These are phyloP conservation scores for Pluteus cervinus DNA, from an alignment of 768 basidiomycete species.

Conservation along the genomic window DNA sequence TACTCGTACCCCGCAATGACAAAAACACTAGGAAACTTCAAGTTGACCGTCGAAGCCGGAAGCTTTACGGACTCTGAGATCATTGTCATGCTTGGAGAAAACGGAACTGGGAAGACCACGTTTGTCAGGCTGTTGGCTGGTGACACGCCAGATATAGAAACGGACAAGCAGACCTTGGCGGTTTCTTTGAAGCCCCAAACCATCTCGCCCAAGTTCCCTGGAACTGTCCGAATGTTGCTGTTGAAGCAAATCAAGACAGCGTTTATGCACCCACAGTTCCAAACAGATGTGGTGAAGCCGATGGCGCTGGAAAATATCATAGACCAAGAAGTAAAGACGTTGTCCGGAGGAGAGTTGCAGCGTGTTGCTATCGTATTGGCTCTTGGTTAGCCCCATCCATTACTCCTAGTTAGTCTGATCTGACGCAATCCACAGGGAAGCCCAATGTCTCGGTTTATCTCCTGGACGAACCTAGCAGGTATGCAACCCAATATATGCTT, in stretches of 20 bases:
- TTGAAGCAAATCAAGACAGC: slow-evolving; percentile 91
- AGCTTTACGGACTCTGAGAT: slow-evolving; percentile 99
- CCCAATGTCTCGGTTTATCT: slow-evolving; percentile 85
- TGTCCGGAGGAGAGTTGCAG: slow-evolving; percentile 98
- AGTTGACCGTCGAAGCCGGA: slow-evolving; percentile 86
- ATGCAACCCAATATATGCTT: too few species aligned
- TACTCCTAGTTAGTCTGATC: slow-evolving; percentile 8
- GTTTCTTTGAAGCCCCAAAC: slow-evolving; percentile 99
- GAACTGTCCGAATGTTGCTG: slow-evolving; percentile 92
- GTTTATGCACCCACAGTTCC: slow-evolving; percentile 99
- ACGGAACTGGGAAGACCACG: slow-evolving; percentile 98
- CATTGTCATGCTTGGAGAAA: slow-evolving; percentile 98
- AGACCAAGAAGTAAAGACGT: slow-evolving; percentile 96
- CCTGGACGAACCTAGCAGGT: slow-evolving; percentile 90
- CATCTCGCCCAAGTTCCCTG: slow-evolving; percentile 96
- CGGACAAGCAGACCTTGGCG: slow-evolving; percentile 71
- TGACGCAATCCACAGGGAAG: slow-evolving; percentile 43
- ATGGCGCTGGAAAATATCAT: slow-evolving; percentile 93
- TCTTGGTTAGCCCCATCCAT: slow-evolving; percentile 68
- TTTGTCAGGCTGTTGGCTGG: slow-evolving; percentile 95
- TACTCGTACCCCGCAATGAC: slow-evolving; percentile 95
- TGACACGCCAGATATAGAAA: slow-evolving; percentile 81
- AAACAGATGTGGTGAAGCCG: slow-evolving; percentile 95
- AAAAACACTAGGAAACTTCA: slow-evolving; percentile 94
- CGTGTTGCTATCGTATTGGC: slow-evolving; percentile 95